Conservation (phyloP, 352 stramenopile species). For the Globisporangium heterothallicum region DNA sequence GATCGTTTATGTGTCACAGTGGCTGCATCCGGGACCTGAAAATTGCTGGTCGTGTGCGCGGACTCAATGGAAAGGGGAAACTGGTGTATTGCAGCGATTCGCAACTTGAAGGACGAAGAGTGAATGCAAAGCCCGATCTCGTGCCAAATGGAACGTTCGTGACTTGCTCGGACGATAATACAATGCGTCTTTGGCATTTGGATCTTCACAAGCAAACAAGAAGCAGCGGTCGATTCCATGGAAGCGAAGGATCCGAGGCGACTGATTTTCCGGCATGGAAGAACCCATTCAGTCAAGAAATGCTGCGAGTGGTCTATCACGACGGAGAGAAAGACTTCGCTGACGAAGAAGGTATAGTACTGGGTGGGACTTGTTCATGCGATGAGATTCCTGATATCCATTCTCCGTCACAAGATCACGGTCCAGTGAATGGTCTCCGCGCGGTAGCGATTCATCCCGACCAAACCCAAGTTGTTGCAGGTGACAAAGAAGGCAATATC, state of each 20-base stretch:
- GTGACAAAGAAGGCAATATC: slow-evolving; percentile 71
- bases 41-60: slow-evolving; percentile 40
- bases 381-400: slow-evolving; percentile 40
- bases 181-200: slow-evolving; percentile 82
- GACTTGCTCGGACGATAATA: slow-evolving; percentile 85
- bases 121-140: slow-evolving; percentile 11
- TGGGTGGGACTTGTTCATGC: slow-evolving; percentile 53
- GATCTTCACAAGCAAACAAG: slow-evolving; percentile 48
- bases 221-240: slow-evolving; percentile 25
- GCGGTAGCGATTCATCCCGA: slow-evolving; percentile 47
- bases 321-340: slow-evolving; percentile 37
- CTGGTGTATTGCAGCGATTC: slow-evolving; percentile 35
- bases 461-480: slow-evolving; percentile 53
- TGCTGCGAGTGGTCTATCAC: slow-evolving; percentile 67
- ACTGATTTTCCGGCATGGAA: slow-evolving; percentile 36
- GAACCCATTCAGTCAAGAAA: slow-evolving; percentile 67
- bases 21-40: slow-evolving; percentile 62
- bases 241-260: slow-evolving; percentile 3
- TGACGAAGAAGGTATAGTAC: slow-evolving; percentile 31
- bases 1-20: slow-evolving; percentile 81
- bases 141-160: slow-evolving; percentile 72
- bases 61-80: slow-evolving; percentile 54
- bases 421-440: slow-evolving; percentile 36
- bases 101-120: not conserved
- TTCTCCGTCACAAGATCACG: slow-evolving; percentile 23